Evolutionary conservation across 2,329 filamentous ascomycete genomes (phyloP), one percentile per base, ranked within the genome.

Genomic region (Colletotrichum sp.): DNA sequence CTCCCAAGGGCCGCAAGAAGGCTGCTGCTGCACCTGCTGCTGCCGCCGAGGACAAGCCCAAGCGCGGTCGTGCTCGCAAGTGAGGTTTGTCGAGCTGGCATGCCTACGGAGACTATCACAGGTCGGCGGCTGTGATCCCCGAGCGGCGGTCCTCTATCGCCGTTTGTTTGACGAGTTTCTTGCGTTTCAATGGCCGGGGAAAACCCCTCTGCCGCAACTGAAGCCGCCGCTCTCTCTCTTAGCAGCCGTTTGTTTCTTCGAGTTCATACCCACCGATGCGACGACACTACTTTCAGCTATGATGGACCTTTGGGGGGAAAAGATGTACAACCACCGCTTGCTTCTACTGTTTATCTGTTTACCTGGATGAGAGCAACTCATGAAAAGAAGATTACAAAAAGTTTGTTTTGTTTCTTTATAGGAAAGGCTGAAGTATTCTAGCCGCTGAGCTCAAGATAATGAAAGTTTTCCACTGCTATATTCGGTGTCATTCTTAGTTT

Each of bases 1-100:
- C 61, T 15, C 26, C 74, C 12, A 76, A 76, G 61, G 74, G 71
- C 13, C 66, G 71, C 12, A 76, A 75, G 60, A 76, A 76, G 30
- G 74, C 74, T 59, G 74, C 71, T n/a, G 74, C 74, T 59, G 74
- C 71, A 16, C 65, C 74, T 8, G 71, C 59, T 55, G 71, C 64
- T 16, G 72, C 52, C 63, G 66, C 66, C 36, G 74, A 63, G 26
- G 72, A 48, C 26, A 76, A 67, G 60, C 72, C 74, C 18, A 71
- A 63, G 52, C 66, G 74, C 7, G 59, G 34, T 28, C 74, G 74
- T 39, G 60, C 71, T 39, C 74, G 74, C 65, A 75, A 76, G 60
- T 75, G 10, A 75, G 64, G 59, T 21, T n/a, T 48, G 43, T 48
- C 43, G 43, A 48, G 10, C 43, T 7, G 10, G 18, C 43, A 48